These are phyloP conservation scores for Coemansia sp. DNA, from an alignment of 192 early-diverging fungal genomes.

Conservation along the genomic window DNA sequence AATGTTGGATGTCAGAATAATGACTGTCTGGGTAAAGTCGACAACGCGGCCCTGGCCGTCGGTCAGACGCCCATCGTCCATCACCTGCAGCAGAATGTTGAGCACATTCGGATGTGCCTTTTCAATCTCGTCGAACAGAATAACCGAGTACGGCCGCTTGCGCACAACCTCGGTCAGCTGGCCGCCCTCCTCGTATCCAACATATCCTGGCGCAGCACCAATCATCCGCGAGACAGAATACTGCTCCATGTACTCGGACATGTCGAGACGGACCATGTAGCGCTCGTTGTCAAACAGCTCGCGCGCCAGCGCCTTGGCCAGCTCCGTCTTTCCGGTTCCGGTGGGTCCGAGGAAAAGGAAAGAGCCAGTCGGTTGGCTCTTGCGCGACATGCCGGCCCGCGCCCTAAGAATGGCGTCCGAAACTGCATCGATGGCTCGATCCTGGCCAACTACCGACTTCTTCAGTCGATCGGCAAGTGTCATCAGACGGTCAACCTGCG, in stretches of 20 bases:
- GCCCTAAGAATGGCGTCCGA: constrained; percentile 87
- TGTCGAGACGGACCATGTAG: constrained; percentile 94
- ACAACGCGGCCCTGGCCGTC: constrained; percentile 90
- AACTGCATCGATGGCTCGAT: constrained; percentile 86
- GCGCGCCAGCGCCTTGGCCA: constrained; percentile 73
- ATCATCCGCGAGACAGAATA: constrained; percentile 89
- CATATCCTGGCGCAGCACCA: constrained; percentile 94
- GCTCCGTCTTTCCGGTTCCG: constrained; percentile 92
- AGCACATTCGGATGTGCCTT: constrained; percentile 89
- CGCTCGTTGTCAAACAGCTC: constrained; percentile 98
- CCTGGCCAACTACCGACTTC: constrained; percentile 89
- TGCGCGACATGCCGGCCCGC: constrained; percentile 83
- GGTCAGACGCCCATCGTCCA: constrained; percentile 96
- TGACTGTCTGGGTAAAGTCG: constrained; percentile 93
- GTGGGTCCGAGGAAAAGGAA: constrained; percentile 98
- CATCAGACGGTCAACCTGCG: constrained; percentile 83
- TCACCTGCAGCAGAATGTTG: constrained; percentile 75
- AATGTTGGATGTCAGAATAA: constrained; percentile 95
- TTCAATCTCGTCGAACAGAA: constrained; percentile 98
- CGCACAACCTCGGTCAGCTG: constrained; percentile 94
- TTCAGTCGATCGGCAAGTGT: constrained; percentile 72
- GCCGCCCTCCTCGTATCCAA: constrained; percentile 95
- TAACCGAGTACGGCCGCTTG: constrained; percentile 85
- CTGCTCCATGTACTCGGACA: constrained; percentile 97
- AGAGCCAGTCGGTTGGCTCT: constrained; percentile 79